phyloP scores from a whole-genome alignment of 495 filamentous ascomycete species.

The Podospora pseudopauciseta region DNA sequence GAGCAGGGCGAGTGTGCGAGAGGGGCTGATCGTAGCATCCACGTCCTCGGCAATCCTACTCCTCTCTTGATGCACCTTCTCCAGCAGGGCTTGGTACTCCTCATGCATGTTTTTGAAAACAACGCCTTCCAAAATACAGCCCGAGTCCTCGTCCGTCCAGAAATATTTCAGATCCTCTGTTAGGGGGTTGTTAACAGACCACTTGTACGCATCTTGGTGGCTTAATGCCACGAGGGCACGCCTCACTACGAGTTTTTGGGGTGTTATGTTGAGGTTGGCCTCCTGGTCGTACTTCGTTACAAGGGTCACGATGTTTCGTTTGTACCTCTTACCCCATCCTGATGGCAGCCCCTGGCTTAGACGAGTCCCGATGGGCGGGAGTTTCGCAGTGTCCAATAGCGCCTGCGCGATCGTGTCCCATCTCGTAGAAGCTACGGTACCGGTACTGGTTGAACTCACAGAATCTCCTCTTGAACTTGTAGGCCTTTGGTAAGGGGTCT shows the following conservation, averaged over 20 bases:
- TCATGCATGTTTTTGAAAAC: neutral
- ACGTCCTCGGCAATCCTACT: neutral
- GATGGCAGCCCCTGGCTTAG: neutral
- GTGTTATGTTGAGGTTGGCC: neutral
- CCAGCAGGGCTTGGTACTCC: neutral
- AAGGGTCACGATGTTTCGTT: neutral
- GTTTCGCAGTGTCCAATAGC: neutral
- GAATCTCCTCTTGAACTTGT: too few relatives aligned
- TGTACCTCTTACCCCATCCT: neutral
- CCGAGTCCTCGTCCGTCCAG: neutral
- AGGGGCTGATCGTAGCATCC: neutral
- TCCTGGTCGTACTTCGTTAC: neutral
- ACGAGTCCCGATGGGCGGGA: neutral
- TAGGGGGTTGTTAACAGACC: neutral
- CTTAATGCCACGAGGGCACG: neutral
- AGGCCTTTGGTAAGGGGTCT: neutral
- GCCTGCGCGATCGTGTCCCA: too few relatives aligned
- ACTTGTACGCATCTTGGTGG: neutral
- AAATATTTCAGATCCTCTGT: neutral
- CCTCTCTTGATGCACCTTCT: neutral
- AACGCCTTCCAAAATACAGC: neutral
- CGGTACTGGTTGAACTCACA: too few relatives aligned
- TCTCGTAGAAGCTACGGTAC: too few relatives aligned
- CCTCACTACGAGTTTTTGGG: neutral
- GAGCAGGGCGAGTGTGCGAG: neutral